phyloP scores from a whole-genome alignment of 805 yeast genomes.

The Myxozyma mucilagina region DNA sequence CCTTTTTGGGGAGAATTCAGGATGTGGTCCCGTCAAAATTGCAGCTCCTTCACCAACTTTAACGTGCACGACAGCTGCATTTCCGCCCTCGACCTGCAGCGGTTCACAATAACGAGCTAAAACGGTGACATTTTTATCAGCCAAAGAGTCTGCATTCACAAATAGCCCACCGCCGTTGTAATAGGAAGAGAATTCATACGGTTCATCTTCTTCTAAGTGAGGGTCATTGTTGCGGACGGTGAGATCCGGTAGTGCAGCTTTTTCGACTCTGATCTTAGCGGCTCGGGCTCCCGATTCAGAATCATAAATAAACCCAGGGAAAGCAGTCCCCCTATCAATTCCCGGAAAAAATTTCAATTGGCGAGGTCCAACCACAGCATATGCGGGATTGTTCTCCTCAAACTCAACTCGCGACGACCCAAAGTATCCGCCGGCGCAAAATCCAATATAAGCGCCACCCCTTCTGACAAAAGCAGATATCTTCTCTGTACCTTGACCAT shows the following conservation, averaged over 20 bases:
- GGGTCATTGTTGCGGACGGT: not conserved
- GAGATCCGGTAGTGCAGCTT: constrained; percentile 23
- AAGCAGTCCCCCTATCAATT: constrained; percentile 76
- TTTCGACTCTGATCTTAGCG: constrained; percentile 43
- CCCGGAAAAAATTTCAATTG: constrained; percentile 86
- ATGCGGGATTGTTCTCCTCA: constrained; percentile 75
- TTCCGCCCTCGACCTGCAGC: constrained; percentile 51
- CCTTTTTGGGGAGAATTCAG: constrained; percentile 57
- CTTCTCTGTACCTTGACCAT: constrained; percentile 63
- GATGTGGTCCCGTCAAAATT: constrained; percentile 81
- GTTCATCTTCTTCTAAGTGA: constrained; percentile 2
- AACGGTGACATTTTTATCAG: constrained; percentile 56
- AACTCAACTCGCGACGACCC: constrained; percentile 77
- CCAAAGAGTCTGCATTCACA: constrained; percentile 63
- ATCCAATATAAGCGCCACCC: constrained; percentile 84
- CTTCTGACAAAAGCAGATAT: constrained; percentile 64
- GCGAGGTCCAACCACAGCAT: constrained; percentile 71
- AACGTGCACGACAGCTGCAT: constrained; percentile 74
- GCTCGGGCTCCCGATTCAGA: constrained; percentile 76
- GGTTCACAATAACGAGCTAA: constrained; percentile 66
- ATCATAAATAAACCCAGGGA: constrained; percentile 74
- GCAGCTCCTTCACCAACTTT: constrained; percentile 74
- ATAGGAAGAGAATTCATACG: constrained; percentile 44
- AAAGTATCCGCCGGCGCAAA: constrained; percentile 95
- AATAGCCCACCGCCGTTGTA: constrained; percentile 92